Evolutionary conservation across 768 basidiomycete genomes (phyloP).

Genomic region (Lentinula sp.): DNA sequence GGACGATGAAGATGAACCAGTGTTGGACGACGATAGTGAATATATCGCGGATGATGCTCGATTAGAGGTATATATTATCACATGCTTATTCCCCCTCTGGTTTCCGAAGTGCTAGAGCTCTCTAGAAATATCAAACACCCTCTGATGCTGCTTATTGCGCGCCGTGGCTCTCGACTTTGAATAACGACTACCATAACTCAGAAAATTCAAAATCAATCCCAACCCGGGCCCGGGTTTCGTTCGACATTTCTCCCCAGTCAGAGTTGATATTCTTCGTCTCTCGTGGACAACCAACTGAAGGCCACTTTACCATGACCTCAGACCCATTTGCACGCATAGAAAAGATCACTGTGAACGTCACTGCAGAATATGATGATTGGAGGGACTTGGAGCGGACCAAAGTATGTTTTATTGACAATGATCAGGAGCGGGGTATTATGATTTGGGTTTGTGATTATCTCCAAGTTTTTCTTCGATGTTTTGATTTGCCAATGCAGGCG

Average conservation of each 20-base stretch:
- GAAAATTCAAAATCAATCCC: neutral
- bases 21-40: neutral
- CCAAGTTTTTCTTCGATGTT: too few relatives aligned
- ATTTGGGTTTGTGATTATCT: neutral
- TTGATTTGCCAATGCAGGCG: neutral
- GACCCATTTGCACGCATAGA: neutral
- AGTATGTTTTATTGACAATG: neutral
- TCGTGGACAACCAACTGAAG: neutral
- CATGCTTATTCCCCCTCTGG: neutral
- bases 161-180: neutral
- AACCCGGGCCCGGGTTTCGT: neutral
- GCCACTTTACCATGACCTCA: neutral
- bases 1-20: neutral
- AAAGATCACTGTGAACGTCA: neutral
- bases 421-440: neutral
- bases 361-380: neutral
- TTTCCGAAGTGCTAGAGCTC: neutral
- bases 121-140: neutral
- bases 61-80: neutral
- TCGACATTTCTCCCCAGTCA: neutral
- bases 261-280: constrained; percentile 2
- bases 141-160: neutral
- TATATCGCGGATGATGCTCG: neutral
- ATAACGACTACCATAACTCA: neutral
- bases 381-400: constrained; percentile 1